These are phyloP conservation scores for Perkinsela sp. DNA, from an alignment of 208 protist species.

Conservation along the genomic window DNA sequence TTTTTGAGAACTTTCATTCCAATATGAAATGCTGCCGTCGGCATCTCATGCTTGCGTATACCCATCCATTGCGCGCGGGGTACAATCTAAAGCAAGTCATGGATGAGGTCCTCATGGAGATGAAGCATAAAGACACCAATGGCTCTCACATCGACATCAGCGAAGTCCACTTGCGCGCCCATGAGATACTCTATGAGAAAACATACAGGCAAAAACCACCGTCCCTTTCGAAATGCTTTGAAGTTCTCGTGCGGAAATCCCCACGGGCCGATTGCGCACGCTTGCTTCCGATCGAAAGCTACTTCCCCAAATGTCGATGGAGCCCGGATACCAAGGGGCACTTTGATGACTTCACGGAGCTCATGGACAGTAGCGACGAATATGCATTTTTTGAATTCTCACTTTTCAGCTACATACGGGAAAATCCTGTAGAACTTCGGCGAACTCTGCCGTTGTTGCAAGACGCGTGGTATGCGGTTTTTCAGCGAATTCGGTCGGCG, in stretches of 20 bases:
- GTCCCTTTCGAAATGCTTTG: background rate
- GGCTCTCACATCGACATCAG: background rate
- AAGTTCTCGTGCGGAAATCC: background rate
- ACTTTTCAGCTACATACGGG: background rate
- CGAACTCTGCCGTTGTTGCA: background rate
- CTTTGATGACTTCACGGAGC: background rate
- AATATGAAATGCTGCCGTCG: too few species aligned
- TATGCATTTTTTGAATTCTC: background rate
- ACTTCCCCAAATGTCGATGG: background rate
- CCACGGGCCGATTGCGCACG: too few species aligned
- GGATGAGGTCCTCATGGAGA: background rate
- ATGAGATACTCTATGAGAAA: background rate
- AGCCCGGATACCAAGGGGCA: background rate
- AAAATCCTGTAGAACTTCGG: background rate
- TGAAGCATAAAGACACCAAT: background rate
- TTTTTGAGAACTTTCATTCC: too few species aligned
- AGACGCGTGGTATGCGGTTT: background rate
- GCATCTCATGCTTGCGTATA: too few species aligned
- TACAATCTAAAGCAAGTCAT: too few species aligned
- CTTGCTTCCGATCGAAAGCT: too few species aligned
- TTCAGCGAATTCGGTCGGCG: background rate
- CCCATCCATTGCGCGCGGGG: too few species aligned
- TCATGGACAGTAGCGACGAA: background rate
- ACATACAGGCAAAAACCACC: background rate
- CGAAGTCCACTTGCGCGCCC: background rate